A percentile compares a stretch with the other conserved stretches of the same genome.
phyloP scores from a whole-genome alignment of 2,329 filamentous ascomycete species.

The Achaetomium macrosporum region DNA sequence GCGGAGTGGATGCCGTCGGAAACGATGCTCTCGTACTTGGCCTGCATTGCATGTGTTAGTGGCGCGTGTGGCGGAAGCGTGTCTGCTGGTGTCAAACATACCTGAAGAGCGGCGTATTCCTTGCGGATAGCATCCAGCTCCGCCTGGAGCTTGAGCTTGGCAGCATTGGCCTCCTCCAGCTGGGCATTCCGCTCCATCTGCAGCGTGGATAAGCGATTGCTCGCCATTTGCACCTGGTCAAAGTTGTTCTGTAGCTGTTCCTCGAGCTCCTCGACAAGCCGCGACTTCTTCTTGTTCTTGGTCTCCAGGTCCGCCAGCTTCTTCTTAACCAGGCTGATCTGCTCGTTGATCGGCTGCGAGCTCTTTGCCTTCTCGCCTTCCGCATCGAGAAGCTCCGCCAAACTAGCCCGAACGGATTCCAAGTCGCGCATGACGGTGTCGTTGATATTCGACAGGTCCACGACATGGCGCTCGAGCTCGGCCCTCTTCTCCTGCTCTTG shows the following conservation, averaged over 20 bases:
- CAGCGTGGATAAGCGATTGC: conserved; percentile 78
- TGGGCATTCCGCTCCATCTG: conserved; percentile 68
- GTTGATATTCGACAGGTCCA: conserved; percentile 52
- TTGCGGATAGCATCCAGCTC: conserved; percentile 63
- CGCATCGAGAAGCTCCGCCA: conserved; percentile 49
- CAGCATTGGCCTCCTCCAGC: conserved; percentile 70
- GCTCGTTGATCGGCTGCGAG: conserved; percentile 46
- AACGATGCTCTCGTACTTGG: conserved; percentile 52
- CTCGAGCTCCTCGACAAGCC: conserved; percentile 90
- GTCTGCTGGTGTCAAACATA: conserved; percentile 38
- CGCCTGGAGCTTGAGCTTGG: conserved; percentile 55
- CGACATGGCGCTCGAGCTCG: conserved; percentile 51
- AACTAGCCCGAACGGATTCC: conserved; percentile 50
- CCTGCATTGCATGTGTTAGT: conserved; percentile 33
- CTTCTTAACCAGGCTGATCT: conserved; percentile 58
- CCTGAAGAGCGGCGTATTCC: conserved; percentile 72
- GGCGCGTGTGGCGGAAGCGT: conserved; percentile 1
- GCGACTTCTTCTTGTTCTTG: conserved; percentile 83
- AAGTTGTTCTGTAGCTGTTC: conserved; percentile 94
- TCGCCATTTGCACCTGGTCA: conserved; percentile 81
- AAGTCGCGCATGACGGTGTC: conserved; percentile 57
- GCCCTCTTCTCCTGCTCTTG: conserved; percentile 53
- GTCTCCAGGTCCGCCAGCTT: conserved; percentile 57
- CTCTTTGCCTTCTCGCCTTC: conserved; percentile 40
- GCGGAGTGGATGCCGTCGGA: conserved; percentile 28